Evolutionary conservation across 192 early-diverging fungal species (phyloP).

Genomic region (Mortierella claussenii): DNA sequence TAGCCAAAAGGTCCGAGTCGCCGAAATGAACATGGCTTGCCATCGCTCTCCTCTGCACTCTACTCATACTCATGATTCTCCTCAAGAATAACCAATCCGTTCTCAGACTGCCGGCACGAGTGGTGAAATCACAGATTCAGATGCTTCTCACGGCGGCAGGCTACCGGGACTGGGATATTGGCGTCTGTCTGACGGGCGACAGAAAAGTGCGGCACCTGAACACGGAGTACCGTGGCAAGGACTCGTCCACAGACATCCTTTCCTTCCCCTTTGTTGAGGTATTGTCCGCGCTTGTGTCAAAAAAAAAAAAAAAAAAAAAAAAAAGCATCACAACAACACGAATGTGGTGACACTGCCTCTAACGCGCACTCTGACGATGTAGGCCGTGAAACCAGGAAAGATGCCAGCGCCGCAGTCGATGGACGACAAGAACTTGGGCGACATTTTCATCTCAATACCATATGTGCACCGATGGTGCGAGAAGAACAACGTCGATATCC

Average conservation of each 20-base stretch:
- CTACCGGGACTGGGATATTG: slow-evolving; percentile 70
- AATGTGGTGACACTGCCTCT: too few relatives aligned
- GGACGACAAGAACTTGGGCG: slow-evolving; percentile 68
- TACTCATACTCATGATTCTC: slow-evolving; percentile 34
- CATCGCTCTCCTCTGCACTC: neutral
- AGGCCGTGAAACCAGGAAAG: slow-evolving; percentile 51
- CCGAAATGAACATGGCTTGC: neutral
- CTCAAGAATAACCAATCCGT: slow-evolving; percentile 39
- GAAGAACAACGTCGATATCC: slow-evolving; percentile 53
- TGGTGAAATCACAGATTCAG: slow-evolving; percentile 37
- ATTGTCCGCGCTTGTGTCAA: slow-evolving; percentile 1
- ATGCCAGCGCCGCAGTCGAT: slow-evolving; percentile 51
- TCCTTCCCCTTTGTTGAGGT: slow-evolving; percentile 72
- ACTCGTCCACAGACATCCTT: slow-evolving; percentile 69
- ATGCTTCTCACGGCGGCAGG: slow-evolving; percentile 60
- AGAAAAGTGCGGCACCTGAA: slow-evolving; percentile 62
- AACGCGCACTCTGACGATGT: too few relatives aligned
- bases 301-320: neutral
- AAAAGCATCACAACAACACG: too few relatives aligned
- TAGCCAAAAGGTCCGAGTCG: neutral
- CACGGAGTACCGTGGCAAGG: slow-evolving; percentile 58
- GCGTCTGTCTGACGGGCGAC: slow-evolving; percentile 65
- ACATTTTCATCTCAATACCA: slow-evolving; percentile 68
- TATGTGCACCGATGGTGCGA: slow-evolving; percentile 65
- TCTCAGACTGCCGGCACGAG: slow-evolving; percentile 6